Evolutionary conservation across 2,329 filamentous ascomycete species (phyloP).

Genomic region (Penicillium sp.): DNA sequence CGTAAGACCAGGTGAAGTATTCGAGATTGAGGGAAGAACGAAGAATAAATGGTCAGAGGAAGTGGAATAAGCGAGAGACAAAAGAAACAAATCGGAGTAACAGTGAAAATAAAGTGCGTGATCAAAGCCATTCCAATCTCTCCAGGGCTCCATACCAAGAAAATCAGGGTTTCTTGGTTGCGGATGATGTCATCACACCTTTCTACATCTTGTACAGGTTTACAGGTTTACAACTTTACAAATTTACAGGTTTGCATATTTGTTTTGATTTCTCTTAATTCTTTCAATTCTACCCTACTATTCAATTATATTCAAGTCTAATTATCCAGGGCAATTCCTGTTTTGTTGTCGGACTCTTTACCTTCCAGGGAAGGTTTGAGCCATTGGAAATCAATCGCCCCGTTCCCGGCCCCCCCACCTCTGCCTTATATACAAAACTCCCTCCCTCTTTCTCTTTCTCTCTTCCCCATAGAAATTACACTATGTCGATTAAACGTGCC

Average conservation of each 20-base stretch:
- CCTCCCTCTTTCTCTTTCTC: not conserved
- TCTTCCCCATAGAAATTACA: conserved; percentile 1
- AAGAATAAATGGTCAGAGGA: not conserved
- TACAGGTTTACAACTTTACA: not conserved
- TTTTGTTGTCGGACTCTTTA: not conserved
- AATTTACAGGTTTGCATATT: too few relatives aligned
- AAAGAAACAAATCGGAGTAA: not conserved
- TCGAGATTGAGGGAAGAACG: not conserved
- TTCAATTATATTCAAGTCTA: not conserved
- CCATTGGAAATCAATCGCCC: conserved; percentile 10
- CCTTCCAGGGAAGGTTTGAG: not conserved
- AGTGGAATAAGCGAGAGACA: not conserved
- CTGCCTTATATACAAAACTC: conserved; percentile 2
- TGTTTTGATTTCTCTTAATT: not conserved
- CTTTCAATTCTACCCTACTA: conserved; percentile 1
- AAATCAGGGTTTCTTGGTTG: conserved; percentile 4
- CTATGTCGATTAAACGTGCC: conserved; percentile 50
- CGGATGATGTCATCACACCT: conserved; percentile 4
- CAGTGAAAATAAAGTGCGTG: not conserved
- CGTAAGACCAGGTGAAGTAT: not conserved
- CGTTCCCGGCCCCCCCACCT: conserved; percentile 10
- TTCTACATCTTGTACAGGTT: not conserved
- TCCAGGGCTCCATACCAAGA: conserved; percentile 4
- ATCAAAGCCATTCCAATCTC: too few relatives aligned
- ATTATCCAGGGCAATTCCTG: not conserved